These are phyloP conservation scores for Asclepias syriaca DNA, from an alignment of 257 asterid species.

Conservation along the genomic window DNA sequence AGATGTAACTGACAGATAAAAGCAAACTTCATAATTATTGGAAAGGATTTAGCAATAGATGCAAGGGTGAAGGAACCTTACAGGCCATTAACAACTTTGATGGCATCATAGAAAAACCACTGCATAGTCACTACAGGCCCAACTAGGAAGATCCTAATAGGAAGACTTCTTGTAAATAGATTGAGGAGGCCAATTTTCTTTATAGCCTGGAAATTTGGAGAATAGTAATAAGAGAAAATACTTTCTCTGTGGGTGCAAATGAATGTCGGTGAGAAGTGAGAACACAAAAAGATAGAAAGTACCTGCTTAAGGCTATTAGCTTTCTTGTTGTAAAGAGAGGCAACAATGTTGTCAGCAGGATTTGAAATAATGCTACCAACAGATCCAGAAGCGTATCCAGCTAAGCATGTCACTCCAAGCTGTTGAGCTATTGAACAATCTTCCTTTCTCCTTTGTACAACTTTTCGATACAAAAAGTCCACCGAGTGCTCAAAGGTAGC, in stretches of 20 bases:
- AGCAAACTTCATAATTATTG: not conserved
- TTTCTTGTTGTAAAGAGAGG: slow-evolving; percentile 32
- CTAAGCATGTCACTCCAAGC: slow-evolving; percentile 43
- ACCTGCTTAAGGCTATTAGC: slow-evolving; percentile 31
- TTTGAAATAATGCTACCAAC: slow-evolving; percentile 38
- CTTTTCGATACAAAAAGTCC: slow-evolving; percentile 29
- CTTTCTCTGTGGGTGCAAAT: not conserved
- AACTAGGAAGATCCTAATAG: slow-evolving; percentile 39
- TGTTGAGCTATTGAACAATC: slow-evolving; percentile 41
- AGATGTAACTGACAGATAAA: not conserved
- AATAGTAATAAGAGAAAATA: slow-evolving; percentile 1
- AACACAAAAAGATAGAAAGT: not conserved
- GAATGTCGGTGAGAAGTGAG: not conserved
- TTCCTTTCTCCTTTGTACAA: slow-evolving; percentile 32
- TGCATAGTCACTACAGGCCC: slow-evolving; percentile 46
- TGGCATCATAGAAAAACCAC: slow-evolving; percentile 41
- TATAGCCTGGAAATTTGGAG: slow-evolving; percentile 26
- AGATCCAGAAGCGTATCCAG: slow-evolving; percentile 50
- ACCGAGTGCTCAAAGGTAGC: slow-evolving; percentile 45
- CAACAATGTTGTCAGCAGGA: slow-evolving; percentile 42
- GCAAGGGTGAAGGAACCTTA: slow-evolving; percentile 18
- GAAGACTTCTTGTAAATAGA: slow-evolving; percentile 43
- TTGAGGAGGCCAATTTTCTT: slow-evolving; percentile 36
- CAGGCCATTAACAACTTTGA: slow-evolving; percentile 42
- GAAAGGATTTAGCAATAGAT: not conserved